phyloP scores from a whole-genome alignment of 202 grass and related monocot genomes.

The Setaria viridis region DNA sequence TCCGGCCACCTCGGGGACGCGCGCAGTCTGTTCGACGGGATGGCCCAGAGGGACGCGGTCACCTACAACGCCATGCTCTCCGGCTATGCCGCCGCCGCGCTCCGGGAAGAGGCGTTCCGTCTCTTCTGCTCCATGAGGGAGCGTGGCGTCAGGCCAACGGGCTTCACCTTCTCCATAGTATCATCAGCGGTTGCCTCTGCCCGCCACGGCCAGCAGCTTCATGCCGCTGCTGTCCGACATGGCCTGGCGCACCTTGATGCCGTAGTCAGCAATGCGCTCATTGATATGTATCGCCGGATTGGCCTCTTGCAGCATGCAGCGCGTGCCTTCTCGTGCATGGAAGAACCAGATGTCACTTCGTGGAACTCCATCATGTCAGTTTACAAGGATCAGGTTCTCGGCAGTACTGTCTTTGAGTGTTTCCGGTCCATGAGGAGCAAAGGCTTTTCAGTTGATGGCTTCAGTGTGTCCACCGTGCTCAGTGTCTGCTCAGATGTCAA shows the following conservation, averaged over 20 bases:
- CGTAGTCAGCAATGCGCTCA: constrained; percentile 66
- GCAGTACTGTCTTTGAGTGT: constrained; percentile 53
- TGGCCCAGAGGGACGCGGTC: constrained; percentile 64
- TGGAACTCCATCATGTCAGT: constrained; percentile 76
- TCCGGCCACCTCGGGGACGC: constrained; percentile 49
- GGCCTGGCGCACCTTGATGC: constrained; percentile 41
- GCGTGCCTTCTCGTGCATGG: constrained; percentile 55
- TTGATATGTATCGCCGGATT: constrained; percentile 77
- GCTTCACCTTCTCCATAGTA: constrained; percentile 80
- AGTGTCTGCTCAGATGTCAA: constrained; percentile 53
- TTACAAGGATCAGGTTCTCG: constrained; percentile 56
- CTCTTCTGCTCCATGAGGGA: constrained; percentile 54
- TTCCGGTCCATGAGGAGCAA: constrained; percentile 56
- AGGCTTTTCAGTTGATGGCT: constrained; percentile 63
- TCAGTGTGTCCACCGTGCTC: constrained; percentile 65
- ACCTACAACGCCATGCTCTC: constrained; percentile 79
- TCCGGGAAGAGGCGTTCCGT: constrained; percentile 36
- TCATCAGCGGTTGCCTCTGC: constrained; percentile 47
- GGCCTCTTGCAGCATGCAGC: constrained; percentile 55
- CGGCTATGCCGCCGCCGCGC: constrained; percentile 48
- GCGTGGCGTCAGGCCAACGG: constrained; percentile 57
- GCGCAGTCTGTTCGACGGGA: constrained; percentile 67
- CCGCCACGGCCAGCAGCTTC: constrained; percentile 58
- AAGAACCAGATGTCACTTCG: constrained; percentile 68
- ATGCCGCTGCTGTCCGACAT: constrained; percentile 54